Evolutionary conservation across 176 grass and related monocot species (phyloP).

Genomic region (Metroxylon sagu): DNA sequence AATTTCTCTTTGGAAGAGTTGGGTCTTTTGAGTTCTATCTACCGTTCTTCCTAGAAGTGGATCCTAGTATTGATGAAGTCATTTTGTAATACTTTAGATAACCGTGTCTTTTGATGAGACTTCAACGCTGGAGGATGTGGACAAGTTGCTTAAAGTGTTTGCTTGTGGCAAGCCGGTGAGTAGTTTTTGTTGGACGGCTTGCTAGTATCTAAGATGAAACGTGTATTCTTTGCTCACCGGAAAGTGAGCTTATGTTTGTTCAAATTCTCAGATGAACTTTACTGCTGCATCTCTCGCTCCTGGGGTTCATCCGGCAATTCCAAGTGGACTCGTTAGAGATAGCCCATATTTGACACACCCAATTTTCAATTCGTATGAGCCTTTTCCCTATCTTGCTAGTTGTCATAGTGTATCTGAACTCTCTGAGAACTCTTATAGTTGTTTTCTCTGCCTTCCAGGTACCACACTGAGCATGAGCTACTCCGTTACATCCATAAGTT

Average conservation of each 20-base stretch:
- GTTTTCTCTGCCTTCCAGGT: constrained; percentile 49
- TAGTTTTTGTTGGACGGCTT: background rate
- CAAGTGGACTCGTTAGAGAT: constrained; percentile 50
- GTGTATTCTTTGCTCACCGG: constrained; percentile 4
- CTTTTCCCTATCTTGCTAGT: background rate
- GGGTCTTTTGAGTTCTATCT: no score
- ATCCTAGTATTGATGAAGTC: background rate
- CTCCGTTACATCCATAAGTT: constrained; percentile 90
- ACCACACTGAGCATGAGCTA: constrained; percentile 96
- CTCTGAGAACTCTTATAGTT: constrained; percentile 1
- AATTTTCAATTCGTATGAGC: constrained; percentile 18
- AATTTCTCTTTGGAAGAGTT: background rate
- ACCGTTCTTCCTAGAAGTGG: no score
- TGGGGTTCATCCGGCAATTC: constrained; percentile 61
- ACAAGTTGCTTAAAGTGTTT: constrained; percentile 92
- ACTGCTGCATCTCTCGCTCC: constrained; percentile 79
- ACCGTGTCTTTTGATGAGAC: constrained; percentile 96
- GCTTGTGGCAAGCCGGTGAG: constrained; percentile 83
- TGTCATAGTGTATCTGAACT: background rate
- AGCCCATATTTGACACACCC: constrained; percentile 82
- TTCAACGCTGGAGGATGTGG: constrained; percentile 81
- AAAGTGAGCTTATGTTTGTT: background rate
- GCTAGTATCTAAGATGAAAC: background rate
- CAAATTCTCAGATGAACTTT: constrained; percentile 64
- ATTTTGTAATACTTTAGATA: constrained; percentile 30